phyloP scores from a whole-genome alignment of 345 rosid species.

The Pistacia integerrima region DNA sequence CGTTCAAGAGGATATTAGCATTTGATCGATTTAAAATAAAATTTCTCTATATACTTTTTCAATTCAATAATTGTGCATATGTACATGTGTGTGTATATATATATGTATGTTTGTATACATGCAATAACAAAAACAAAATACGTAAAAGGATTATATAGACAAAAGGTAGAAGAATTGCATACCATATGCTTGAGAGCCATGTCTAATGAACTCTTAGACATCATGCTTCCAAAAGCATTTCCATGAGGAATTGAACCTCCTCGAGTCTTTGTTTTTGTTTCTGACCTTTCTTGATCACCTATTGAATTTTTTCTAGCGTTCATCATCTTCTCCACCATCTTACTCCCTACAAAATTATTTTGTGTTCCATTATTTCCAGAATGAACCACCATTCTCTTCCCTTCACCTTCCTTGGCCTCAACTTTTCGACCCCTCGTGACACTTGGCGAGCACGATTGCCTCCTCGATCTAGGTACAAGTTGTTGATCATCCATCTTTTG shows the following conservation, averaged over 20 bases:
- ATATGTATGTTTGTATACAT: too few species aligned
- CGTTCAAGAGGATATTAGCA: too few species aligned
- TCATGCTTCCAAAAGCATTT: constrained; percentile 20
- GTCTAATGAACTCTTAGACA: constrained; percentile 24
- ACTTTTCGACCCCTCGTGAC: constrained; percentile 42
- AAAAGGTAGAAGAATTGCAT: neutral
- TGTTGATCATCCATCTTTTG: neutral
- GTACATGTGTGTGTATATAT: too few species aligned
- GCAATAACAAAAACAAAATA: too few species aligned
- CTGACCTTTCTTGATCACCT: constrained; percentile 18
- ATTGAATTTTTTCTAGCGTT: constrained; percentile 51
- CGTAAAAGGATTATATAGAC: too few species aligned
- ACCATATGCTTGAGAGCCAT: constrained; percentile 26
- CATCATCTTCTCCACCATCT: constrained; percentile 65
- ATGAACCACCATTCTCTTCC: neutral
- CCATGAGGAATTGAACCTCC: neutral
- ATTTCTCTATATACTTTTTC: too few species aligned
- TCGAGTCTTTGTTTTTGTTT: constrained; percentile 22
- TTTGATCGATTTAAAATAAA: too few species aligned
- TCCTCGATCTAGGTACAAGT: constrained; percentile 22
- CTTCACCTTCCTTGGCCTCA: constrained; percentile 2
- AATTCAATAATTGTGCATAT: too few species aligned
- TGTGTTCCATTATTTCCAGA: constrained; percentile 1
- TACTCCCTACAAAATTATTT: constrained; percentile 43
- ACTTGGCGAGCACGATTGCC: constrained; percentile 52